A percentile compares a stretch with the other conserved stretches of the same genome.
phyloP scores from a whole-genome alignment of 495 filamentous ascomycete genomes.

The Apiosordaria backusii region DNA sequence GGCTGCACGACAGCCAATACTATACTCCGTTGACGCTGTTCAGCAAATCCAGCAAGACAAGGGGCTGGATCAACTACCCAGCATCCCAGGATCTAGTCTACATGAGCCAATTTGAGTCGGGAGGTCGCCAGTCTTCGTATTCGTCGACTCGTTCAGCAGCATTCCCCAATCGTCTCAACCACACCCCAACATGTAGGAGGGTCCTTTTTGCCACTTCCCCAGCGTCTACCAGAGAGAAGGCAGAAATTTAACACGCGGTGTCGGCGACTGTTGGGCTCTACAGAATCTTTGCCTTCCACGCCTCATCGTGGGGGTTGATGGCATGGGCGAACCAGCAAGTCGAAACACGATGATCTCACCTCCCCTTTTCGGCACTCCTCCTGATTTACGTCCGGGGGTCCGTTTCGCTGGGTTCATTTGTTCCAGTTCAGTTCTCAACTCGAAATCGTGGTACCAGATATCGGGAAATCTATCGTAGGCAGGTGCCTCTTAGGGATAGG shows the following conservation, averaged over 20 bases:
- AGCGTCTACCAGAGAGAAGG: background rate
- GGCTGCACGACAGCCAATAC: slow-evolving; percentile 1
- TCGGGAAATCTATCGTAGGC: background rate
- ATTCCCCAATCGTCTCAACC: background rate
- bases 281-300: background rate
- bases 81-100: background rate
- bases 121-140: background rate
- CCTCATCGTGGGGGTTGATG: background rate
- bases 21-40: background rate
- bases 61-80: background rate
- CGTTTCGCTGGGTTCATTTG: background rate
- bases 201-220: background rate
- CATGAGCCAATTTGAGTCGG: too few species aligned
- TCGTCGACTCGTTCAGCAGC: background rate
- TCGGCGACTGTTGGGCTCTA: background rate
- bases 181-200: background rate
- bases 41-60: too few species aligned
- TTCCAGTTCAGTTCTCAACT: background rate
- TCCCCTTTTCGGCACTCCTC: background rate
- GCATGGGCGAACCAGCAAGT: background rate
- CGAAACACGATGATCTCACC: background rate
- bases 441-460: background rate
- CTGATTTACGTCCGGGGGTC: background rate
- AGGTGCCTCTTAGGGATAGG: background rate
- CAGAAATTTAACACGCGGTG: background rate